A percentile compares a stretch with the other conserved stretches of the same genome.
phyloP scores from a whole-genome alignment of 257 asterid species.

The Fraxinus cuspidata region DNA sequence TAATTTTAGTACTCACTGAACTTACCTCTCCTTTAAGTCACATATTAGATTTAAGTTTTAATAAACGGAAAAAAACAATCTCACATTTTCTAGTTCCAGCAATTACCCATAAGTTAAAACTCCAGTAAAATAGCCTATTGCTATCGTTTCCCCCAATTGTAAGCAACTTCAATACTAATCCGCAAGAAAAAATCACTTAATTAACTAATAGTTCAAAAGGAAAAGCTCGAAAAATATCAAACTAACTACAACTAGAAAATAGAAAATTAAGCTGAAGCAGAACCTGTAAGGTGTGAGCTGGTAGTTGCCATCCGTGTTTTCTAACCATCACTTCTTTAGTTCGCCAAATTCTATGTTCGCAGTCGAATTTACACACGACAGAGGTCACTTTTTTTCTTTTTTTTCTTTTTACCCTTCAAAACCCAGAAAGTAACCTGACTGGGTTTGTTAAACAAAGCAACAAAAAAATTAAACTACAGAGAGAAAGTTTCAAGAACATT shows the following conservation, averaged over 20 bases:
- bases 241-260: neutral
- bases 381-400: constrained; percentile 5
- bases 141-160: neutral
- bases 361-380: constrained; percentile 21
- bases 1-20: neutral
- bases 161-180: constrained; percentile 13
- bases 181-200: constrained; percentile 19
- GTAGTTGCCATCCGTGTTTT: constrained; percentile 97
- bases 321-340: constrained; percentile 75
- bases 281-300: constrained; percentile 98
- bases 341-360: constrained; percentile 22
- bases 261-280: constrained; percentile 16
- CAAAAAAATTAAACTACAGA: neutral
- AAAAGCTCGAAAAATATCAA: neutral
- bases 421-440: constrained; percentile 39
- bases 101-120: neutral
- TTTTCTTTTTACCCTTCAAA: constrained; percentile 8
- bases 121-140: neutral
- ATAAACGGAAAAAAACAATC: neutral
- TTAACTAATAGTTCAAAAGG: neutral
- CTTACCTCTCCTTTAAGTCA: no score
- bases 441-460: constrained; percentile 25
- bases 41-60: no score
- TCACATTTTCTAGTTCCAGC: neutral
- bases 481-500: neutral